These are phyloP conservation scores for Rhodotorula diobovata DNA, from an alignment of 768 basidiomycete genomes.

Conservation along the genomic window DNA sequence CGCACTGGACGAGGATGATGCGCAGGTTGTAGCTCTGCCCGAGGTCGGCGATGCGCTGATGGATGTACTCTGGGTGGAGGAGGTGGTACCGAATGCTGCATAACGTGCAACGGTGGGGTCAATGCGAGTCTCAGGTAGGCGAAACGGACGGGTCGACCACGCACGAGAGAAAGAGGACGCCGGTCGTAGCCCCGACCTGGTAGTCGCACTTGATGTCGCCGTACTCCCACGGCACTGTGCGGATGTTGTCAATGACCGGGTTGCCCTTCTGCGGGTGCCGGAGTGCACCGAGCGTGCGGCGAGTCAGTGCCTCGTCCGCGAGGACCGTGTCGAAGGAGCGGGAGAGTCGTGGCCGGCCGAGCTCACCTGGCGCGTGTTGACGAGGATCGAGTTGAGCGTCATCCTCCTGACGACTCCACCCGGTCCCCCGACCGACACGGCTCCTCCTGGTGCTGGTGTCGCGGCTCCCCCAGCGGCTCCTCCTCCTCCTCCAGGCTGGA, in stretches of 20 bases:
- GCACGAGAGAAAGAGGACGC: slow-evolving; percentile 85
- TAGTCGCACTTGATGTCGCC: slow-evolving; percentile 91
- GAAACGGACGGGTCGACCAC: background rate
- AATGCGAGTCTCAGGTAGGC: background rate
- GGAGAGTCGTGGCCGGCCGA: background rate
- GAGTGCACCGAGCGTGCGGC: no score
- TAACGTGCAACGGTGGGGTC: background rate
- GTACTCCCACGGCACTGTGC: slow-evolving; percentile 87
- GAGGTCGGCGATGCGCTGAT: slow-evolving; percentile 80
- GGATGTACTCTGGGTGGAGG: slow-evolving; percentile 95
- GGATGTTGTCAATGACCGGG: slow-evolving; percentile 76
- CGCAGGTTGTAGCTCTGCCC: slow-evolving; percentile 75
- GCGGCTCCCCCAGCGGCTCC: background rate
- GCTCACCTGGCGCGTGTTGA: slow-evolving; percentile 34
- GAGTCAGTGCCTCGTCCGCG: background rate
- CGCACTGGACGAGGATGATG: slow-evolving; percentile 81
- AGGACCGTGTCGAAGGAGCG: background rate
- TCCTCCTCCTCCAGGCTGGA: background rate
- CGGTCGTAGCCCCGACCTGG: slow-evolving; percentile 89
- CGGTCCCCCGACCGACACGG: slow-evolving; percentile 9
- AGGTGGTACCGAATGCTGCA: slow-evolving; percentile 85
- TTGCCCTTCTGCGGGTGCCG: slow-evolving; percentile 55
- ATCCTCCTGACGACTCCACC: slow-evolving; percentile 15
- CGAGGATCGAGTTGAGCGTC: slow-evolving; percentile 30
- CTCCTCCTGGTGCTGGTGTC: background rate